Conservation (phyloP, 371 early-diverging fungal species). For the Zychaea mexicana region DNA sequence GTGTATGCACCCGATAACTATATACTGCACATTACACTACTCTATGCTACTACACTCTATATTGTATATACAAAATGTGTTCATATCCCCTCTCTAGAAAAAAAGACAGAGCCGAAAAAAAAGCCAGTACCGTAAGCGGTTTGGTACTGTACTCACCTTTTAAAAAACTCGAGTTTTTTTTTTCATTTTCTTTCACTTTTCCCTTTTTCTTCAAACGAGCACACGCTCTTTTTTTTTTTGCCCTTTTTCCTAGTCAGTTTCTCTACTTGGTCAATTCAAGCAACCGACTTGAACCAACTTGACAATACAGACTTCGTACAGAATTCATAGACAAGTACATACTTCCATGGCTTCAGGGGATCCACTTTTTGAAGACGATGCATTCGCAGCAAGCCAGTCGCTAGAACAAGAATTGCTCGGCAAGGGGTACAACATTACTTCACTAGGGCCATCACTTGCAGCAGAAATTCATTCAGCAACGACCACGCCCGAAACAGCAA, state of each 20-base stretch:
- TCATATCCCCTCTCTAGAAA: too few relatives aligned
- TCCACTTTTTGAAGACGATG: conserved; percentile 40
- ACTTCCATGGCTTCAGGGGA: conserved; percentile 6
- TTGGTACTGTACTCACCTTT: background rate
- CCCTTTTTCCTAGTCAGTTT: too few relatives aligned
- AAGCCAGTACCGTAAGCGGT: background rate
- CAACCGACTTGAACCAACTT: too few relatives aligned
- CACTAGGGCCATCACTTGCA: conserved; percentile 48
- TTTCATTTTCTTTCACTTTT: background rate
- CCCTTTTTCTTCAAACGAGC: too few relatives aligned
- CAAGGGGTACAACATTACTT: conserved; percentile 37
- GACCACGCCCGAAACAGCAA: conserved; percentile 14
- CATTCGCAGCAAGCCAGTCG: conserved; percentile 40
- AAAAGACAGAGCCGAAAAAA: background rate
- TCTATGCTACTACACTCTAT: too few relatives aligned
- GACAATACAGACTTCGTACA: too few relatives aligned
- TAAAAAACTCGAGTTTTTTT: conserved; percentile 1
- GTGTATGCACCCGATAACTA: too few relatives aligned
- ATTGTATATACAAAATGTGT: background rate
- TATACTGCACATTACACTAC: too few relatives aligned
- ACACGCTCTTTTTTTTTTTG: too few relatives aligned
- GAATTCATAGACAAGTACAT: background rate
- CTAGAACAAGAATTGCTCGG: conserved; percentile 52
- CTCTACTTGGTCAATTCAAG: too few relatives aligned
- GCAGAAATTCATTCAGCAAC: conserved; percentile 52